Evolutionary conservation across 495 filamentous ascomycete species (phyloP).

Genomic region (Thermothielavioides terrestris): DNA sequence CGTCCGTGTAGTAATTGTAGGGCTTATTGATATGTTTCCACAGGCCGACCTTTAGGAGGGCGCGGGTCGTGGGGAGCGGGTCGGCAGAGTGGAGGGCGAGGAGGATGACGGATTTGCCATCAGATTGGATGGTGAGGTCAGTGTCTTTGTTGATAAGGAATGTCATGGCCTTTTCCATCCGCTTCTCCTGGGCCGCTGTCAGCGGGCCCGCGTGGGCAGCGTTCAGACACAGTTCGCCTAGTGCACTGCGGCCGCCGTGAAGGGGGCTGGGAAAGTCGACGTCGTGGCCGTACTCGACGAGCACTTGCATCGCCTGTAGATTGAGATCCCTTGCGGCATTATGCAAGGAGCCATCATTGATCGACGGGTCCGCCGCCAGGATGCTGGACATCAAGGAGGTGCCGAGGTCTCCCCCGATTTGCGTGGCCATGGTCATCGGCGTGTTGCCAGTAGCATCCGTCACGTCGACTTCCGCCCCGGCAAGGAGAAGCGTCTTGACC

Average conservation of each 20-base stretch:
- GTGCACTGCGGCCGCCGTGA: slow-evolving; percentile 39
- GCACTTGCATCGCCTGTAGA: slow-evolving; percentile 32
- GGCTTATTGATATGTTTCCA: slow-evolving; percentile 40
- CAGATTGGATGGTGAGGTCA: slow-evolving; percentile 34
- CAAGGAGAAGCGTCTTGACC: slow-evolving; percentile 34
- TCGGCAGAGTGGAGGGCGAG: slow-evolving; percentile 38
- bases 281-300: slow-evolving; percentile 38
- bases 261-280: slow-evolving; percentile 41
- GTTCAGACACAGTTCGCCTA: slow-evolving; percentile 42
- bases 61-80: slow-evolving; percentile 34
- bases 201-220: slow-evolving; percentile 31
- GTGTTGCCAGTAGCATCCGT: slow-evolving; percentile 36
- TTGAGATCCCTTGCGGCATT: slow-evolving; percentile 42
- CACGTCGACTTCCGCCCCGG: slow-evolving; percentile 38
- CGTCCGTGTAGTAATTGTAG: slow-evolving; percentile 36
- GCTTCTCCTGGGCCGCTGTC: slow-evolving; percentile 31
- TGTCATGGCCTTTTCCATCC: slow-evolving; percentile 40
- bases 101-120: slow-evolving; percentile 38
- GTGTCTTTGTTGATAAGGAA: slow-evolving; percentile 33
- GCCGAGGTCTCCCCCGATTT: slow-evolving; percentile 38
- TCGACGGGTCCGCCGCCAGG: slow-evolving; percentile 36
- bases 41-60: slow-evolving; percentile 37
- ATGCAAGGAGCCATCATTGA: slow-evolving; percentile 43
- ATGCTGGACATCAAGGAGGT: slow-evolving; percentile 38
- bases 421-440: slow-evolving; percentile 39